Base-by-base conservation (phyloP, 306 rosid genomes). In the Ormosia semicastrata region DNA sequence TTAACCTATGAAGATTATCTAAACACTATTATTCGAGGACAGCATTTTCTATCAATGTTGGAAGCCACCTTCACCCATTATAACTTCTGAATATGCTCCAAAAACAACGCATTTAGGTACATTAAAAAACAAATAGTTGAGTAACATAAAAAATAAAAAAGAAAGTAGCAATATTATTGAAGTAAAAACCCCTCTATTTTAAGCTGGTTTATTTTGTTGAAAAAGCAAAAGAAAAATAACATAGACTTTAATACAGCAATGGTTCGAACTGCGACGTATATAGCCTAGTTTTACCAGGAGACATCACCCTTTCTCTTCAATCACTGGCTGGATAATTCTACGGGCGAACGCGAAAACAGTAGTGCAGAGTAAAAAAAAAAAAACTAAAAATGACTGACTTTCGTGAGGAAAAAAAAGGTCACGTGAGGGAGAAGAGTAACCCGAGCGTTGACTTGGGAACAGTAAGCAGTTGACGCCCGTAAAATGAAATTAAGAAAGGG, bases 371-470 rank as follows among this genome's bases (percentile, higher is more conserved):
- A 7, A 41, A 3, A 63, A 36, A 3, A 34, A 37, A 0, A 4
- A 60, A n/a, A 3, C 8, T 30, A 10, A 59, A 41, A 75, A 37
- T 46, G 37, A 30, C 0, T 0, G 11, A 40, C 11, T 7, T 43
- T 13, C 1, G n/a, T n/a, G 4, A 0, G 15, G 7, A 15, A 3
- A 49, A 14, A 14, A 10, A 46, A 4, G 29, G 7, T 81, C 87
- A 89, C 91, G 89, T 87, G 88, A 76, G 50, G 62, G 64, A 8
- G 32, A 50, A 47, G 60, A 40, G 12, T 12, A 44, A 68, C 10
- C 1, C 2, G 40, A 69, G 81, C n/a, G 84, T 82, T 87, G 95
- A 91, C 88, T 4, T 4, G n/a, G 29, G 4, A 86, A 73, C 79
- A 86, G 85, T 18, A 36, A n/a, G 37, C 3, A 14, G 84, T 86